phyloP scores from a whole-genome alignment of 345 rosid species.

The Raphanus sativus region DNA sequence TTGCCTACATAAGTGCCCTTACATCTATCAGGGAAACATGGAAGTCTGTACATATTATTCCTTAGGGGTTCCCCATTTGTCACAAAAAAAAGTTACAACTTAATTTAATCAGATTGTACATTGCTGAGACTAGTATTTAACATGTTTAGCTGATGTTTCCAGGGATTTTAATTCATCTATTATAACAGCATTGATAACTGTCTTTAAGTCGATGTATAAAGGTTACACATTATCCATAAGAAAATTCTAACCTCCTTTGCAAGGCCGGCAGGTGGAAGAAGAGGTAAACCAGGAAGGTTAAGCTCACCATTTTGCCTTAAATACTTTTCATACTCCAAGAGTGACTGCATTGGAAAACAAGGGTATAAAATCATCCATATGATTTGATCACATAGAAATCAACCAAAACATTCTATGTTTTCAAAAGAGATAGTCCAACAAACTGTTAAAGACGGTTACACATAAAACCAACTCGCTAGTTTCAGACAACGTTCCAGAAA shows the following conservation, averaged over 20 bases:
- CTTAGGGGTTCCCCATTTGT: background rate
- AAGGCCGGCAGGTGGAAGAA: constrained; percentile 49
- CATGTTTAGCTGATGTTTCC: background rate
- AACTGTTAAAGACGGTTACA: background rate
- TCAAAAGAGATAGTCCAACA: constrained; percentile 1
- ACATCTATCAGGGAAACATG: constrained; percentile 16
- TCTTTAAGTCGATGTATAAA: constrained; percentile 1
- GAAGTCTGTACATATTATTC: background rate
- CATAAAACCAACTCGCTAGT: constrained; percentile 5
- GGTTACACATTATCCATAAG: background rate
- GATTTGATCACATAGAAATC: background rate
- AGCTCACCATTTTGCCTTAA: constrained; percentile 70
- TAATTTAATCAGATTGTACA: too few species aligned
- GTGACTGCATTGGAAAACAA: constrained; percentile 55
- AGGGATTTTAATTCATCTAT: constrained; percentile 7
- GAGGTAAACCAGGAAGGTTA: constrained; percentile 62
- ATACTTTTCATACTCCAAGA: constrained; percentile 81
- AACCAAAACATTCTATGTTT: constrained; percentile 6
- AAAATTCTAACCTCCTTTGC: constrained; percentile 65
- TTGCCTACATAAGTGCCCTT: constrained; percentile 40
- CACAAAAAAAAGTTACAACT: too few species aligned
- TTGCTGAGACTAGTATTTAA: too few species aligned
- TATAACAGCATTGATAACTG: background rate
- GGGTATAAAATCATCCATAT: constrained; percentile 6
- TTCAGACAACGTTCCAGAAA: background rate